Conservation (phyloP, 352 stramenopile genomes). For the Phytophthora sp. region DNA sequence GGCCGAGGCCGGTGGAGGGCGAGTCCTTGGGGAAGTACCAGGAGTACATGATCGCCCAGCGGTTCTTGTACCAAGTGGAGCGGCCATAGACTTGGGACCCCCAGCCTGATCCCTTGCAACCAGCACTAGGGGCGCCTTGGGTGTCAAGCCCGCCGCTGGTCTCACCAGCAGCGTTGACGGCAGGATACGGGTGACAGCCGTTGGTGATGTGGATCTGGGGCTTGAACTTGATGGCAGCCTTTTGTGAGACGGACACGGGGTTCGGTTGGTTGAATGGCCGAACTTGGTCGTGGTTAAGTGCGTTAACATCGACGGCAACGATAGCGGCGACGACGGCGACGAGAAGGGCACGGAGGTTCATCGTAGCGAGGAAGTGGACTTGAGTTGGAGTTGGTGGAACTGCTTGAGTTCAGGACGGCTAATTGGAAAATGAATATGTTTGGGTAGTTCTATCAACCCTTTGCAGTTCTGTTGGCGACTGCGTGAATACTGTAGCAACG, state of each 20-base stretch:
- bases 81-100: constrained; percentile 3
- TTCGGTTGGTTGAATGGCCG: background rate
- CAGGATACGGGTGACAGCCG: background rate
- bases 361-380: too few relatives aligned
- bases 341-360: too few relatives aligned
- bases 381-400: too few relatives aligned
- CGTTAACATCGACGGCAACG: background rate
- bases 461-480: too few relatives aligned
- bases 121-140: background rate
- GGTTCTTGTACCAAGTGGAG: background rate
- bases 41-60: constrained; percentile 7
- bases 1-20: background rate
- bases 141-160: background rate
- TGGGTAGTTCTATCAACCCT: too few relatives aligned
- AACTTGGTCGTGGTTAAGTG: background rate
- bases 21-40: constrained; percentile 8
- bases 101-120: background rate
- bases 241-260: background rate
- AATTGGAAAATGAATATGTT: too few relatives aligned
- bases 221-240: background rate
- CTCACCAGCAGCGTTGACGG: background rate
- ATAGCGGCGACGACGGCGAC: background rate
- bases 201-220: background rate
- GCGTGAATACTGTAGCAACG: too few relatives aligned
- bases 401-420: too few relatives aligned